Conservation (phyloP, 345 rosid genomes). For the Salix caprea region DNA sequence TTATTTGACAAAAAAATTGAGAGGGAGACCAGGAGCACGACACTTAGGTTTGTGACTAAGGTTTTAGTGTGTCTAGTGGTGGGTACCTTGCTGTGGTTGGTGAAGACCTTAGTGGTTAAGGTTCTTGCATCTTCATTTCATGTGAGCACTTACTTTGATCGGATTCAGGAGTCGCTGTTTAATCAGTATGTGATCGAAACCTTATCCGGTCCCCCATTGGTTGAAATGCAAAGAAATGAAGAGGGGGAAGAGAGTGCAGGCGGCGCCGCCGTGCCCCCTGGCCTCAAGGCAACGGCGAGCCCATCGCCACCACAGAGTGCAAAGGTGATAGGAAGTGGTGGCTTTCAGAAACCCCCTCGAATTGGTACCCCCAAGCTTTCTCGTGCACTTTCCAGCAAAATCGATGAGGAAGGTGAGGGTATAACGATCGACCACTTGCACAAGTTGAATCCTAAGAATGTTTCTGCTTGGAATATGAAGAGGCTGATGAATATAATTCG, state of each 20-base stretch:
- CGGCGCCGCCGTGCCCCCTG: constrained; percentile 15
- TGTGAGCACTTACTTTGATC: constrained; percentile 31
- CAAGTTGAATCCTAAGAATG: constrained; percentile 27
- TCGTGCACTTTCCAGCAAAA: constrained; percentile 9
- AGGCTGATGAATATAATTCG: constrained; percentile 31
- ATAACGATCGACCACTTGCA: constrained; percentile 31
- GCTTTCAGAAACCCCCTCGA: constrained; percentile 25
- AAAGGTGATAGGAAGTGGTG: constrained; percentile 20
- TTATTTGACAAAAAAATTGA: constrained; percentile 28
- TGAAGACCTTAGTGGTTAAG: constrained; percentile 29
- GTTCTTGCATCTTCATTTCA: constrained; percentile 38
- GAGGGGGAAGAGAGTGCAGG: constrained; percentile 27
- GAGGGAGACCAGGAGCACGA: constrained; percentile 20
- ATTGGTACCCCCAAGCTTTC: constrained; percentile 25
- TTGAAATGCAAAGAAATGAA: constrained; percentile 23
- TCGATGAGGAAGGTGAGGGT: constrained; percentile 18
- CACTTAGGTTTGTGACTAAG: constrained; percentile 24
- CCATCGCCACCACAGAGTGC: not conserved
- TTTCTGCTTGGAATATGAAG: constrained; percentile 39
- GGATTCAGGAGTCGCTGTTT: constrained; percentile 33
- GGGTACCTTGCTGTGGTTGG: constrained; percentile 30
- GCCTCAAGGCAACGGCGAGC: constrained; percentile 8
- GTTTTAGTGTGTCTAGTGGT: constrained; percentile 25
- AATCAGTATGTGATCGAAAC: constrained; percentile 32
- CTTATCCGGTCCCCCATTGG: constrained; percentile 27